phyloP scores from a whole-genome alignment of 805 yeast genomes.

The Metschnikowia rubicola region DNA sequence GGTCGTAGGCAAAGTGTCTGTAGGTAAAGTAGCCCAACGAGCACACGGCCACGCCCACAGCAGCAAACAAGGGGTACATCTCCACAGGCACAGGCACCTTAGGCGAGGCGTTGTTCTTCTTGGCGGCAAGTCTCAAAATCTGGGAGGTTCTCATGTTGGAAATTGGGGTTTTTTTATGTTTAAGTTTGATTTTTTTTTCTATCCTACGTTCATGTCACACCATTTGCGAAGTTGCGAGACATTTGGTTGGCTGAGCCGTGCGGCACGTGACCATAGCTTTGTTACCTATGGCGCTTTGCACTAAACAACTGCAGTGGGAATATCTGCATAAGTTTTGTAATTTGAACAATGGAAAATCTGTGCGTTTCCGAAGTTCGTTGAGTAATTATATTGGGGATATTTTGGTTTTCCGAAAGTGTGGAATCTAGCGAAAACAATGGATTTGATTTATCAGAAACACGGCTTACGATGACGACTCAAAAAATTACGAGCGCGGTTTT shows the following conservation, averaged over 20 bases:
- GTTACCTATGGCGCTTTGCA: no score
- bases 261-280: constrained; percentile 8
- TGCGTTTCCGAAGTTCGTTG: no score
- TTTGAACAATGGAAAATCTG: no score
- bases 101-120: constrained; percentile 22
- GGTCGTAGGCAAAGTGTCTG: constrained; percentile 46
- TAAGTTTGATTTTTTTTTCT: not conserved
- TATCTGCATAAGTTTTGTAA: no score
- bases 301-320: no score
- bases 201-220: not conserved
- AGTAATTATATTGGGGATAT: no score
- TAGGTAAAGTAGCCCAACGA: constrained; percentile 43
- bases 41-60: constrained; percentile 38
- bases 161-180: not conserved
- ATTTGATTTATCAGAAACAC: not conserved
- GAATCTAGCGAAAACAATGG: no score
- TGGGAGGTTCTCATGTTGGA: constrained; percentile 39
- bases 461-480: no score
- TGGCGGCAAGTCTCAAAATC: constrained; percentile 40
- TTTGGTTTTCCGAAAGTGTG: no score
- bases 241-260: constrained; percentile 17
- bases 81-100: constrained; percentile 36
- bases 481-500: no score
- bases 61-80: constrained; percentile 47
- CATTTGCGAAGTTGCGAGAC: constrained; percentile 11